Evolutionary conservation across 1,284 basidiomycete genomes (phyloP).

Genomic region (Veloboletus limbatus): DNA sequence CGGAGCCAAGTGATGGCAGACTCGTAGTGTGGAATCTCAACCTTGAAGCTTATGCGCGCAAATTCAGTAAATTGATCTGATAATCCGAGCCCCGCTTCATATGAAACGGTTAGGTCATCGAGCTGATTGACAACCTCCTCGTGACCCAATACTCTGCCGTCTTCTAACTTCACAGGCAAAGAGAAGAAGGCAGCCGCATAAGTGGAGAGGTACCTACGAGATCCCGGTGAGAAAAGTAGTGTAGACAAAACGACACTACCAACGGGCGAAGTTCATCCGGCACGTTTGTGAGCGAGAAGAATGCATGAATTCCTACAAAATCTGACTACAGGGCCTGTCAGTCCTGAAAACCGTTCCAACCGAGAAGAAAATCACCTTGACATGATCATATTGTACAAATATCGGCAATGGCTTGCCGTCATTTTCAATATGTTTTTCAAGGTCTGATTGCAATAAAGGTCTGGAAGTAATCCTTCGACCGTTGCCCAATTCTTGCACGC

Average conservation of each 20-base stretch:
- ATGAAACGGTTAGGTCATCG: slow-evolving; percentile 89
- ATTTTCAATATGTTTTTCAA: slow-evolving; percentile 66
- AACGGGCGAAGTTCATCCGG: slow-evolving; percentile 76
- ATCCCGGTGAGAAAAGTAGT: slow-evolving; percentile 8
- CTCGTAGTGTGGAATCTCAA: slow-evolving; percentile 80
- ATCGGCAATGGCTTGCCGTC: slow-evolving; percentile 78
- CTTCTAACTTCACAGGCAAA: slow-evolving; percentile 73
- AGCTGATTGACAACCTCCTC: slow-evolving; percentile 92
- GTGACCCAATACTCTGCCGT: slow-evolving; percentile 72
- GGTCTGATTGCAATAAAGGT: slow-evolving; percentile 31
- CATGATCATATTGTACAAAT: slow-evolving; percentile 90
- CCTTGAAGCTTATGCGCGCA: slow-evolving; percentile 79
- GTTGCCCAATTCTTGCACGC: slow-evolving; percentile 59
- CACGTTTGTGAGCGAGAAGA: slow-evolving; percentile 73
- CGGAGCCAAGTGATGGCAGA: slow-evolving; percentile 84
- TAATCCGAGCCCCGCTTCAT: slow-evolving; percentile 76
- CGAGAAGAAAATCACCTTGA: slow-evolving; percentile 53
- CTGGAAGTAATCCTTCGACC: slow-evolving; percentile 37
- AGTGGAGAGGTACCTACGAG: slow-evolving; percentile 69
- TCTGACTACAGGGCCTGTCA: slow-evolving; percentile 64
- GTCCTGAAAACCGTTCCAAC: slow-evolving; percentile 5
- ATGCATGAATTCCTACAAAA: slow-evolving; percentile 82
- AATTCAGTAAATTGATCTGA: slow-evolving; percentile 72
- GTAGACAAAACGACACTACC: slow-evolving; percentile 31
- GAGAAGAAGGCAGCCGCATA: slow-evolving; percentile 90